A percentile compares a stretch with the other conserved stretches of the same genome.
Evolutionary conservation across 1,139 yeast species (phyloP).

Genomic region (Wickerhamomyces sp.): DNA sequence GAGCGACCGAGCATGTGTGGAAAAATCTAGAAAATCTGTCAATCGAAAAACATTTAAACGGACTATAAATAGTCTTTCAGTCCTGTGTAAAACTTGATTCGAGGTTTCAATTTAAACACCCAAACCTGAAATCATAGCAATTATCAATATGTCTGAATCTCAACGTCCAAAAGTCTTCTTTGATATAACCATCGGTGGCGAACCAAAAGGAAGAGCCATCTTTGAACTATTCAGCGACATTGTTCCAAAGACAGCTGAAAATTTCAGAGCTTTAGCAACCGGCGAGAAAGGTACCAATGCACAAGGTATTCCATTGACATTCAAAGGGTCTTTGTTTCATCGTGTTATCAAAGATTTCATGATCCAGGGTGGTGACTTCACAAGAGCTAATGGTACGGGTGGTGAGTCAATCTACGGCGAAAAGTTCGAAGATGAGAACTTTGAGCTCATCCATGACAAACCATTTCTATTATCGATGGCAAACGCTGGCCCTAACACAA

Average conservation of each 20-base stretch:
- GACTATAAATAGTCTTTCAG: no score
- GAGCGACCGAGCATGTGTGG: not conserved
- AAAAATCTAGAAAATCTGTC: not conserved
- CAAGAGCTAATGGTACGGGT: constrained; percentile 85
- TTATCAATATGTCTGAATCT: constrained; percentile 10
- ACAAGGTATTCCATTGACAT: constrained; percentile 61
- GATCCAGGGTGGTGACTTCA: constrained; percentile 98
- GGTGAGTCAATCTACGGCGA: constrained; percentile 96
- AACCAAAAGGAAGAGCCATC: constrained; percentile 64
- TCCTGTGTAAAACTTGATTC: no score
- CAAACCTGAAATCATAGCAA: no score
- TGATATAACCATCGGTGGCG: constrained; percentile 66
- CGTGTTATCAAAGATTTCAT: constrained; percentile 87
- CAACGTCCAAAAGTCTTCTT: constrained; percentile 57
- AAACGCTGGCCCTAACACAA: constrained; percentile 91
- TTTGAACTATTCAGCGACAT: constrained; percentile 74
- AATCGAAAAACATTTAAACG: not conserved
- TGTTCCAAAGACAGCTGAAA: constrained; percentile 91
- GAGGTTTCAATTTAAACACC: no score
- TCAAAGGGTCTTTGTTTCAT: constrained; percentile 82
- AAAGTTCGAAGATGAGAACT: constrained; percentile 91
- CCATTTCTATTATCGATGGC: constrained; percentile 96
- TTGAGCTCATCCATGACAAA: constrained; percentile 65
- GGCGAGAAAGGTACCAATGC: constrained; percentile 77
- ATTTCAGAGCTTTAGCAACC: constrained; percentile 85